Percentiles rank a stretch among this genome's conserved stretches.
These are phyloP conservation scores for Fusarium anthophilum DNA, from an alignment of 2,329 filamentous ascomycete genomes.

Conservation along the genomic window DNA sequence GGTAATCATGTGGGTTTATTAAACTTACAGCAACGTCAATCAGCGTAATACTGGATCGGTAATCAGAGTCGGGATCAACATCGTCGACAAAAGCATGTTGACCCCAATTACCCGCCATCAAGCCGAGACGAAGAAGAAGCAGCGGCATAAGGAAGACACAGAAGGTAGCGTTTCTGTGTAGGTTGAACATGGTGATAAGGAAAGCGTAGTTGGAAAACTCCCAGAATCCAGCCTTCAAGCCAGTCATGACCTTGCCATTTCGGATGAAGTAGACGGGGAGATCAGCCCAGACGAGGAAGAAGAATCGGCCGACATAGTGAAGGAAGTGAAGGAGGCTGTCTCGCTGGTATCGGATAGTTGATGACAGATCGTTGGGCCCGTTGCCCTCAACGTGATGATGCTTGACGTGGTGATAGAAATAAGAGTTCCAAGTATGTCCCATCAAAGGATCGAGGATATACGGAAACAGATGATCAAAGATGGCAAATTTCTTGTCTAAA, in stretches of 20 bases:
- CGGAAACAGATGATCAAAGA: conserved; percentile 73
- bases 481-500: conserved; percentile 61
- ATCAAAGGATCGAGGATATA: conserved; percentile 80
- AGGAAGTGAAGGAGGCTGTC: conserved; percentile 73
- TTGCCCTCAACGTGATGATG: conserved; percentile 87
- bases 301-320: conserved; percentile 78
- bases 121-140: conserved; percentile 69
- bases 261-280: conserved; percentile 77
- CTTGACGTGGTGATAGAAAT: conserved; percentile 88
- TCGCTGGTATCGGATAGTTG: conserved; percentile 79
- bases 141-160: conserved; percentile 76
- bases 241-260: conserved; percentile 66
- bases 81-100: conserved; percentile 85
- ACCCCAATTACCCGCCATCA: conserved; percentile 88
- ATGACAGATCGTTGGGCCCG: conserved; percentile 78
- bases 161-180: conserved; percentile 65
- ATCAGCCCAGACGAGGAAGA: conserved; percentile 78
- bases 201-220: conserved; percentile 69
- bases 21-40: conserved; percentile 77
- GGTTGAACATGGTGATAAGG: conserved; percentile 56
- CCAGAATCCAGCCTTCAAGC: conserved; percentile 65
- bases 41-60: conserved; percentile 79
- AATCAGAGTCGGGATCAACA: conserved; percentile 79
- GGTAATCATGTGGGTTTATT: too few species aligned
- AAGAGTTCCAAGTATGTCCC: conserved; percentile 87